phyloP scores from a whole-genome alignment of 208 protist genomes.

The Leishmania braziliensis region DNA sequence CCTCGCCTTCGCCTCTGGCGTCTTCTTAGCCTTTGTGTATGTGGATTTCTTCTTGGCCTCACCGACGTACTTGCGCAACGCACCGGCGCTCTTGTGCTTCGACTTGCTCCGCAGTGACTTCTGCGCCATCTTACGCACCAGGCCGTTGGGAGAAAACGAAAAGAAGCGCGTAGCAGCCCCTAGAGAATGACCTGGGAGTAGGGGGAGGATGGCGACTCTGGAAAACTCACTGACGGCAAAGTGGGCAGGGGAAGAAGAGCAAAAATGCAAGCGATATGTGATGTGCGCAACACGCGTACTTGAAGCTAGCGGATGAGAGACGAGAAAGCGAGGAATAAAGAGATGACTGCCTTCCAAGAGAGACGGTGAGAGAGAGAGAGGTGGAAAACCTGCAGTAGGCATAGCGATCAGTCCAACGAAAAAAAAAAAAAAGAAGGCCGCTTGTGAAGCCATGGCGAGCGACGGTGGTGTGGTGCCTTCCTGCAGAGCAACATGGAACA shows the following conservation, averaged over 20 bases:
- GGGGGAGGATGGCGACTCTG: neutral
- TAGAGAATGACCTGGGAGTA: neutral
- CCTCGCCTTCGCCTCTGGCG: conserved; percentile 58
- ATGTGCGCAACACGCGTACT: neutral
- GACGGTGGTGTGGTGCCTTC: neutral
- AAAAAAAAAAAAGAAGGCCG: neutral
- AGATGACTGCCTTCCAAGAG: neutral
- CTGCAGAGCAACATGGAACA: neutral
- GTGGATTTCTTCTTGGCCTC: conserved; percentile 82
- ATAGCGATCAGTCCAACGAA: neutral
- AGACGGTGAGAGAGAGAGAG: neutral
- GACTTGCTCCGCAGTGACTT: conserved; percentile 70
- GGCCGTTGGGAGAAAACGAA: neutral
- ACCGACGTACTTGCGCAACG: conserved; percentile 85
- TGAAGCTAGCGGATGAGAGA: neutral
- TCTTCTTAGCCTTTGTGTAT: conserved; percentile 64
- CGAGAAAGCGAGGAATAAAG: neutral
- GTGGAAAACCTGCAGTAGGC: neutral
- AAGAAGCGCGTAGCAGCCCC: neutral
- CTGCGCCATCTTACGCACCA: conserved; percentile 58
- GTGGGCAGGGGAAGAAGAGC: neutral
- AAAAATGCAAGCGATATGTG: neutral
- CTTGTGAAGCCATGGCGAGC: neutral
- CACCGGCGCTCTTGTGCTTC: conserved; percentile 78
- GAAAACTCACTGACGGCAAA: neutral